A percentile compares a stretch with the other conserved stretches of the same genome.
These are phyloP conservation scores for Cenchrus purpureus DNA, from an alignment of 176 grass and related monocot species.

Conservation along the genomic window DNA sequence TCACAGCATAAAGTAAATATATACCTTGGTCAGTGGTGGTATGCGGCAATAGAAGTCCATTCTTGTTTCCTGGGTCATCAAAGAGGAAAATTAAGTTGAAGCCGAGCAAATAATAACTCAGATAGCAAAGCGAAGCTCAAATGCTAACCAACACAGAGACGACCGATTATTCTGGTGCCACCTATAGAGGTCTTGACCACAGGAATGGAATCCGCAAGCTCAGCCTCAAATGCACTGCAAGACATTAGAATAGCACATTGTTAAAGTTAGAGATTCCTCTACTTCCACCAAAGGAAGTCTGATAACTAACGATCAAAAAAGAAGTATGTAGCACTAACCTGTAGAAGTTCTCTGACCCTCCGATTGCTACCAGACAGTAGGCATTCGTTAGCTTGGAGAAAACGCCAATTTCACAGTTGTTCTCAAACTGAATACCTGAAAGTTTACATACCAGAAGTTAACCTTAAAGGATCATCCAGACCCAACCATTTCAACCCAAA, in stretches of 20 bases:
- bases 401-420: conserved; percentile 90
- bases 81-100: conserved; percentile 15
- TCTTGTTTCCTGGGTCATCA: conserved; percentile 80
- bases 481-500: neutral
- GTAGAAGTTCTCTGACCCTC: conserved; percentile 99
- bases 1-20: conserved; percentile 14
- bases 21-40: conserved; percentile 94
- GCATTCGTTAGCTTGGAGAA: conserved; percentile 98
- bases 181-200: conserved; percentile 94
- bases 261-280: conserved; percentile 2
- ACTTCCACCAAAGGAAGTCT: neutral
- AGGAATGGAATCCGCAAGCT: conserved; percentile 83
- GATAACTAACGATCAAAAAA: neutral
- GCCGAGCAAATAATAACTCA: neutral
- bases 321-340: conserved; percentile 47
- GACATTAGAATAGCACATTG: neutral
- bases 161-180: conserved; percentile 85
- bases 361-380: conserved; percentile 92
- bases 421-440: conserved; percentile 93
- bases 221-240: conserved; percentile 84
- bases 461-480: neutral
- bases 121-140: neutral
- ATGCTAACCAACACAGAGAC: conserved; percentile 82
- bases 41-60: conserved; percentile 97
- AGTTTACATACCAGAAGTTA: neutral